Evolutionary conservation across 441 rosid genomes (phyloP), one percentile per base, ranked within the genome.

Genomic region (Geranium incanum): DNA sequence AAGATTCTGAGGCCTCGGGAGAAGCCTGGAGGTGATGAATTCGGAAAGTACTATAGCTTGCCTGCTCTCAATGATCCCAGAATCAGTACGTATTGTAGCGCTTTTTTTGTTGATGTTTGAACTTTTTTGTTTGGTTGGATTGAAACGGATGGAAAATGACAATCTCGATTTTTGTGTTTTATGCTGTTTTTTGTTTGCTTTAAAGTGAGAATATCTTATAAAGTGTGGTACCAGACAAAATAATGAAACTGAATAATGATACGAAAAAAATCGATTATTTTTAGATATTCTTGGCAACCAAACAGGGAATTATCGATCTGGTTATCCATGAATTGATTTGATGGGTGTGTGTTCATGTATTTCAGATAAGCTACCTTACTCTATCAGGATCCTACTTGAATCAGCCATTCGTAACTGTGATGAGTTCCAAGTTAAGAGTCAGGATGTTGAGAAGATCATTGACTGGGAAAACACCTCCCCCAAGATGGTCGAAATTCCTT

Each of bases 351-450:
- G 64, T 77, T 75, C 67, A 70, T 71, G 36, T 73, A 48, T 75
- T 82, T 68, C 85, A 87, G 91, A 83, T 75, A 85, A 72, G 72
- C 76, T 87, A 18, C 91, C 91, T 5, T 87, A 81, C 78, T 87
- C 87, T 1, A 84, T 87, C 70, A 84, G 84, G 80, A 87, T 87
- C 63, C 89, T 87, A 38, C 86, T 87, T 5, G 91, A 87, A 74
- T 87, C 89, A 2, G 91, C 91, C 0, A 87, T 87, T 74, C 86
- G 91, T 64, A 87, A 85, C 82, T 85, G 91, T 67, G 89, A 87
- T 70, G 88, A 85, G 78, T 85, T 87, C 75, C 85, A 87, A 82
- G 88, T 87, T 45, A 85, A 84, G 80, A 80, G 86, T 67, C 78
- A 81, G 55, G 91, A 87, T 81, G 87, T 87, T 28, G 91, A 87